Percentiles rank a stretch among this genome's conserved stretches.
Evolutionary conservation across 2,329 filamentous ascomycete genomes (phyloP).

Genomic region (Furcasterigmium sp.): DNA sequence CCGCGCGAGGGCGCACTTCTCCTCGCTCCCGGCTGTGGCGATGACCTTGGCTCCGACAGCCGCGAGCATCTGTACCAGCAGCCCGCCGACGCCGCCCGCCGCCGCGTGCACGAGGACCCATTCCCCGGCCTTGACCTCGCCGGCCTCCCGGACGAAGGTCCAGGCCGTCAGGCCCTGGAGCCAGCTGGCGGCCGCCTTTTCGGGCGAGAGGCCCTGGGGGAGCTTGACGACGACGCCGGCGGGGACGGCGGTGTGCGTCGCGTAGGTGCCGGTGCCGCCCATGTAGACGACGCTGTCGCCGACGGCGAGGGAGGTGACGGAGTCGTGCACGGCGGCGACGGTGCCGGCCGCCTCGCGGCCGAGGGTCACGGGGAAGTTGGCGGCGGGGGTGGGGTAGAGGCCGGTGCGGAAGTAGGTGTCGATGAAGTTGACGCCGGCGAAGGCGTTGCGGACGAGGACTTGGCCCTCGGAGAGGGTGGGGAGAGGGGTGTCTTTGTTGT

Average conservation of each 20-base stretch:
- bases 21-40: slow-evolving; percentile 68
- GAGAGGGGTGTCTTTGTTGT: slow-evolving; percentile 66
- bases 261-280: slow-evolving; percentile 42
- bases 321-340: slow-evolving; percentile 56
- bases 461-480: slow-evolving; percentile 64
- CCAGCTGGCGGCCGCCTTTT: slow-evolving; percentile 63
- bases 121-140: slow-evolving; percentile 69
- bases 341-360: slow-evolving; percentile 76
- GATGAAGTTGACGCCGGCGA: slow-evolving; percentile 81
- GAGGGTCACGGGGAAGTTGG: slow-evolving; percentile 62
- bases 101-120: slow-evolving; percentile 84
- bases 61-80: slow-evolving; percentile 70
- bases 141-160: slow-evolving; percentile 71
- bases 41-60: slow-evolving; percentile 72
- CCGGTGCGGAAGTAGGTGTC: slow-evolving; percentile 88
- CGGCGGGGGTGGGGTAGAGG: slow-evolving; percentile 61
- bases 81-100: slow-evolving; percentile 73
- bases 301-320: slow-evolving; percentile 46
- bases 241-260: slow-evolving; percentile 49
- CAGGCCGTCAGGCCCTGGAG: slow-evolving; percentile 81
- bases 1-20: slow-evolving; percentile 67
- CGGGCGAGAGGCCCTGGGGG: slow-evolving; percentile 54
- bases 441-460: slow-evolving; percentile 75
- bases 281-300: slow-evolving; percentile 73
- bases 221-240: slow-evolving; percentile 54